A percentile compares a stretch with the other conserved stretches of the same genome.
These are phyloP conservation scores for Rubroboletus pulcherrimus DNA, from an alignment of 768 basidiomycete species.

Conservation along the genomic window DNA sequence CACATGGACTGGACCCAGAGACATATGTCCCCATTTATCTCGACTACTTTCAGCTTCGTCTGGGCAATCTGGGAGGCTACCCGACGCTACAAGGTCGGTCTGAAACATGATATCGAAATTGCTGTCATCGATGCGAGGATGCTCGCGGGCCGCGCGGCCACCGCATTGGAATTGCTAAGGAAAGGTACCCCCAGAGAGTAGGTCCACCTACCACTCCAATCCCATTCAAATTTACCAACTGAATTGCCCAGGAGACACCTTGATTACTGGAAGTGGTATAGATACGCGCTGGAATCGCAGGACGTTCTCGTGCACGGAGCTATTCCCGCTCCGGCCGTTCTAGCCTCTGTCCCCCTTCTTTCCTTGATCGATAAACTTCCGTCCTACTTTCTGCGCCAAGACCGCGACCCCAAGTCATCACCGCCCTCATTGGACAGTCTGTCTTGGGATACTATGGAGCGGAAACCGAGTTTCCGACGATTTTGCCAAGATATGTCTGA, in stretches of 20 bases:
- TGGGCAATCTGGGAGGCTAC: conserved; percentile 85
- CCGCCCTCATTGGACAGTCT: conserved; percentile 35
- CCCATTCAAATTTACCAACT: neutral
- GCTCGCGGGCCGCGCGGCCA: conserved; percentile 54
- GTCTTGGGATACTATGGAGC: conserved; percentile 54
- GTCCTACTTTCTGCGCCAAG: conserved; percentile 56
- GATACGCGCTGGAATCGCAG: conserved; percentile 72
- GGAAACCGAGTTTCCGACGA: conserved; percentile 59
- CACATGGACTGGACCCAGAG: conserved; percentile 82
- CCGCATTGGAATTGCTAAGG: conserved; percentile 61
- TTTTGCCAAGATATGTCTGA: conserved; percentile 71
- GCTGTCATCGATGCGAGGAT: conserved; percentile 71
- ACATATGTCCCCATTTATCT: conserved; percentile 63
- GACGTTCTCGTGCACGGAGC: conserved; percentile 68
- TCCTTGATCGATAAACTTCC: conserved; percentile 64
- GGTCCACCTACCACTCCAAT: conserved; percentile 22
- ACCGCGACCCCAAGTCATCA: conserved; percentile 27
- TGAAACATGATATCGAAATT: conserved; percentile 76
- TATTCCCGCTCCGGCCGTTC: conserved; percentile 61
- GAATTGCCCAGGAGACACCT: conserved; percentile 44
- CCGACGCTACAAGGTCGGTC: conserved; percentile 62
- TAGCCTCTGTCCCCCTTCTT: conserved; percentile 66
- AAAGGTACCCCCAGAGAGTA: conserved; percentile 54
- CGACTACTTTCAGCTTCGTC: conserved; percentile 74
- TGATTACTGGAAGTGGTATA: conserved; percentile 75